Percentiles rank a stretch among this genome's conserved stretches.
Evolutionary conservation across 1,139 yeast genomes (phyloP).

Genomic region (Sugiyamaella grinbergsii): DNA sequence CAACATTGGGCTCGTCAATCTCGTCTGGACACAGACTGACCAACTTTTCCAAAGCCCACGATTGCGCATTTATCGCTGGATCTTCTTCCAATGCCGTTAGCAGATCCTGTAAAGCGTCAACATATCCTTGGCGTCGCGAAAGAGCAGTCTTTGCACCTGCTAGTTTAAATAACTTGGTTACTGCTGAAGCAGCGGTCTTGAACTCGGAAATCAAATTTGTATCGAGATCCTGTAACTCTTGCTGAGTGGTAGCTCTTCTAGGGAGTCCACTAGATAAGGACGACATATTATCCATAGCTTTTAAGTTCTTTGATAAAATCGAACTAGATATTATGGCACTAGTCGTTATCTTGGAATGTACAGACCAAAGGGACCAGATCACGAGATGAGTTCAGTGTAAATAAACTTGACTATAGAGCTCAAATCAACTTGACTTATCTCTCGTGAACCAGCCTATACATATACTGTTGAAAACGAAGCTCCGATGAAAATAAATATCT

Average conservation of each 20-base stretch:
- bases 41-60: constrained; percentile 30
- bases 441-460: too few species aligned
- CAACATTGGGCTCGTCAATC: not conserved
- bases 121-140: constrained; percentile 36
- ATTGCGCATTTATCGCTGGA: constrained; percentile 29
- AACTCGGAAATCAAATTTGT: constrained; percentile 31
- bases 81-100: constrained; percentile 30
- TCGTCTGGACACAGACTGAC: constrained; percentile 22
- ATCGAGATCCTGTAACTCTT: constrained; percentile 25
- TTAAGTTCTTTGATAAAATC: too few species aligned
- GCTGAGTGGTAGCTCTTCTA: constrained; percentile 20
- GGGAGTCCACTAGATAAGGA: constrained; percentile 27
- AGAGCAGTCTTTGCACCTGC: constrained; percentile 33
- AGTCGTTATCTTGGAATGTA: not conserved
- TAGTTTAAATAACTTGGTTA: constrained; percentile 38
- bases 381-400: too few species aligned
- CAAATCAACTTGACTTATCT: too few species aligned
- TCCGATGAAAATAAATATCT: too few species aligned
- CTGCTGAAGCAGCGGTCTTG: constrained; percentile 39
- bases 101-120: constrained; percentile 34
- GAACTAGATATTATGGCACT: not conserved
- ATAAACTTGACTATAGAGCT: too few species aligned
- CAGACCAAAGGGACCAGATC: not conserved
- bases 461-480: too few species aligned
- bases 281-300: constrained; percentile 24